phyloP scores from a whole-genome alignment of 768 basidiomycete species.

The Crassisporium funariophilum region DNA sequence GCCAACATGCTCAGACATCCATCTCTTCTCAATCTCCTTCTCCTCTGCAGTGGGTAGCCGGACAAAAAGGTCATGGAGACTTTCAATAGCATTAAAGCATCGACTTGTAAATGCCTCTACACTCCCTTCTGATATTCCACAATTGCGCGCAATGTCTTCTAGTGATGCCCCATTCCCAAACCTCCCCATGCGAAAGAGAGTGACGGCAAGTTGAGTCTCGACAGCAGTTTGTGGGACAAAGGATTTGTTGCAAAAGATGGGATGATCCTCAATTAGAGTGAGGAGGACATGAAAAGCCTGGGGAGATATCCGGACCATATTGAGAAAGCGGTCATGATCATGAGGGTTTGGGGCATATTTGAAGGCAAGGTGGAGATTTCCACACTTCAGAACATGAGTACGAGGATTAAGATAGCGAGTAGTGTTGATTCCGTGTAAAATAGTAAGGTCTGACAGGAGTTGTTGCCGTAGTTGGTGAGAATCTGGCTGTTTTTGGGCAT shows the following conservation, averaged over 20 bases:
- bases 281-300: conserved; percentile 24
- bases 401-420: too few species aligned
- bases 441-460: too few species aligned
- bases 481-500: too few species aligned
- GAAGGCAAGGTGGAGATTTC: too few species aligned
- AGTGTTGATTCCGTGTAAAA: too few species aligned
- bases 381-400: too few species aligned
- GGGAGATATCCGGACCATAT: conserved; percentile 29
- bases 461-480: too few species aligned
- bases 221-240: conserved; percentile 17
- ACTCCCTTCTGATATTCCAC: conserved; percentile 8
- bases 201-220: conserved; percentile 15
- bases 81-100: conserved; percentile 29
- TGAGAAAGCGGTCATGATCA: conserved; percentile 23
- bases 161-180: conserved; percentile 15
- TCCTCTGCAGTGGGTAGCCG: conserved; percentile 27
- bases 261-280: conserved; percentile 30
- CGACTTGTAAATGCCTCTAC: conserved; percentile 28
- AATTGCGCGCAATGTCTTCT: conserved; percentile 9
- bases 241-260: conserved; percentile 28
- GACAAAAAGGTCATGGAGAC: conserved; percentile 30
- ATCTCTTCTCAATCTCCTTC: conserved; percentile 34
- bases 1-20: conserved; percentile 33
- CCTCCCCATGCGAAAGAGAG: conserved; percentile 14
- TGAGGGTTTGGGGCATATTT: too few species aligned